phyloP scores from a whole-genome alignment of 1,284 basidiomycete genomes.

The Thecaphora frezii region DNA sequence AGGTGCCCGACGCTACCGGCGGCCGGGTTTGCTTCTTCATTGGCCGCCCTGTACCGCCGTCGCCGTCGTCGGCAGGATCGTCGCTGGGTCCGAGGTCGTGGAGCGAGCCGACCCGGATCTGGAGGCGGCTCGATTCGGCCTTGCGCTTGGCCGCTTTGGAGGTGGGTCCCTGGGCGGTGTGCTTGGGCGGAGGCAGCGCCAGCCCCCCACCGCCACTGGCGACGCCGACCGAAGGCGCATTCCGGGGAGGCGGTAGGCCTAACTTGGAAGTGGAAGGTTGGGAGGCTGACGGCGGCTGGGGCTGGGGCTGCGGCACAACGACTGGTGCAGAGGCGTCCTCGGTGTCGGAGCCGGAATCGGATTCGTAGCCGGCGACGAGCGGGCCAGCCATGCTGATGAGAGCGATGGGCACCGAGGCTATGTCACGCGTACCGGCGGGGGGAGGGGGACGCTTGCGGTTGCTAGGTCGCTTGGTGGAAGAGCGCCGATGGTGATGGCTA shows the following conservation, averaged over 20 bases:
- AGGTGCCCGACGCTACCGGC: background rate
- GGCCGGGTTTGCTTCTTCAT: constrained; percentile 13
- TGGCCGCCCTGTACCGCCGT: background rate
- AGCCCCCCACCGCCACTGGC: constrained; percentile 6
- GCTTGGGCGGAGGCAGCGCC: constrained; percentile 14
- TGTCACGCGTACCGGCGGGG: no score
- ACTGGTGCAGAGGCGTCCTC: background rate
- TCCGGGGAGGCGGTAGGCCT: constrained; percentile 3
- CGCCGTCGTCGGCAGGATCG: constrained; percentile 5
- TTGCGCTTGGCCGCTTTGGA: background rate
- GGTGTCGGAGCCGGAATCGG: constrained; percentile 13
- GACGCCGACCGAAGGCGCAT: constrained; percentile 10
- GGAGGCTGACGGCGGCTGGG: background rate
- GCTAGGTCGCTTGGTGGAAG: no score
- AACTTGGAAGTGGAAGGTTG: background rate
- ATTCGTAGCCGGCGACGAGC: constrained; percentile 21
- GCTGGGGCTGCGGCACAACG: background rate
- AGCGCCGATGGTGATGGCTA: no score
- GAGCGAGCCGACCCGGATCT: constrained; percentile 32
- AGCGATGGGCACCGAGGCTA: no score
- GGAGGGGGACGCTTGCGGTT: no score
- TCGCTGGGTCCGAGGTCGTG: constrained; percentile 8
- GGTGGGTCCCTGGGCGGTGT: background rate
- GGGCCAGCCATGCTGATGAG: constrained; percentile 4
- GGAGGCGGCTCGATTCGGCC: constrained; percentile 15